A percentile compares a stretch with the other conserved stretches of the same genome.
These are phyloP conservation scores for Solanum ossicruentum DNA, from an alignment of 257 asterid species.

Conservation along the genomic window DNA sequence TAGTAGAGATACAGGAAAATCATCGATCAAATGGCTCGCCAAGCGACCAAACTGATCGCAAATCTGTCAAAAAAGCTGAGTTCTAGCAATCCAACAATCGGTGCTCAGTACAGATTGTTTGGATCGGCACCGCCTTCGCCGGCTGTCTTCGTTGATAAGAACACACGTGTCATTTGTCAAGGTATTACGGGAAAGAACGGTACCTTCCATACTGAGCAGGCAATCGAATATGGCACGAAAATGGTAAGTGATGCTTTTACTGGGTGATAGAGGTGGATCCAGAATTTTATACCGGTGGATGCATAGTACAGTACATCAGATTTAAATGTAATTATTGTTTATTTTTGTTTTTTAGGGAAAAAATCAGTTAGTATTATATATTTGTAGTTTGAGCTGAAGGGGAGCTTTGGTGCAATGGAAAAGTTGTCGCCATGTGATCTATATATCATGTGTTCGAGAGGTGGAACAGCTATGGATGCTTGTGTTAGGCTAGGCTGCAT, in stretches of 20 bases:
- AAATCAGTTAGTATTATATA: background rate
- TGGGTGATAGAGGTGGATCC: background rate
- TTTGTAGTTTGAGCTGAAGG: background rate
- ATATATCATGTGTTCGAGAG: background rate
- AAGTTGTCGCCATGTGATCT: background rate
- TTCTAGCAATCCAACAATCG: background rate
- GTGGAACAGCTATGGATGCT: background rate
- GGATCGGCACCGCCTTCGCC: conserved; percentile 83
- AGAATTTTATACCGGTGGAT: background rate
- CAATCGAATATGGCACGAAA: conserved; percentile 90
- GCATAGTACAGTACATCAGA: background rate
- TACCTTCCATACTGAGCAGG: conserved; percentile 89
- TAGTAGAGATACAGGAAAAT: background rate
- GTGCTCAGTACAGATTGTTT: conserved; percentile 52
- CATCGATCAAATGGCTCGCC: conserved; percentile 45
- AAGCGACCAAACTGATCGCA: conserved; percentile 50
- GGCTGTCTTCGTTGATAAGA: conserved; percentile 87
- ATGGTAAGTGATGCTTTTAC: conserved; percentile 35
- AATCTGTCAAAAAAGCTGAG: conserved; percentile 40
- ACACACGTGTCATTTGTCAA: conserved; percentile 91
- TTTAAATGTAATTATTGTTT: background rate
- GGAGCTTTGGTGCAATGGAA: background rate
- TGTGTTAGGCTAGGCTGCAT: no score
- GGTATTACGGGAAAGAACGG: conserved; percentile 97
- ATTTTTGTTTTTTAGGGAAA: no score